Evolutionary conservation across 208 protist genomes (phyloP), one percentile per base, ranked within the genome.

Genomic region (Acanthamoeba sp.): DNA sequence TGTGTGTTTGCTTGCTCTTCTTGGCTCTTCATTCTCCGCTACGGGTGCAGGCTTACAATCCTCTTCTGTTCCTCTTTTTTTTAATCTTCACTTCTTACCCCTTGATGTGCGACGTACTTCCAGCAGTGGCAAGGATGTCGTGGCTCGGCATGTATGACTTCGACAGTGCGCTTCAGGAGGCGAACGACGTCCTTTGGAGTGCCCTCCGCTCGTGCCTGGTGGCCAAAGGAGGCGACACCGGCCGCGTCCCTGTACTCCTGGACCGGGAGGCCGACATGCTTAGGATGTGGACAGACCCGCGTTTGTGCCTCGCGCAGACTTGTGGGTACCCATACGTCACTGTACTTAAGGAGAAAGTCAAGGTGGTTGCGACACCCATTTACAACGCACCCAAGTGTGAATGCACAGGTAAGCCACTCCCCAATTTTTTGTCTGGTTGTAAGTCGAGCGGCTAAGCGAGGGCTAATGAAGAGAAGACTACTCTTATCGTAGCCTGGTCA

Each of bases 141-240:
- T 50, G 34, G 73, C 73, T 84, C 14, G 38, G 38, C 18, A 84
- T 84, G 73, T 84, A 84, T 24, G 73, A 84, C 34, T 40, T 36
- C 12, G 27, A 84, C 38, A 10, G 1, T 7, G 9, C 34, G 38
- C 24, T 84, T 20, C 73, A 32, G n/a, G 27, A 84, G 32, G 73
- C 73, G 29, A 84, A 84, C 73, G 73, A 84, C 38, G 73, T 84
- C 29, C 38, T 84, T 0, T 84, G 73, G 73, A 36, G 73, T n/a
- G 40, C 36, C 29, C 32, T 84, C 27, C 29, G 73, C 20, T 27
- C 29, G 73, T 50, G 34, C 38, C 40, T 84, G 29, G 38, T 50
- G 27, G 34, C 27, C 64, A 73, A 84, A 1, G 38, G 27, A 20
- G 22, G 20, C 3, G 32, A 84, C 73, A 45, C 73, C 0, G 14